Evolutionary conservation across 805 yeast genomes (phyloP), one percentile per base, ranked within the genome.

Genomic region (Kodamaea leandrae): DNA sequence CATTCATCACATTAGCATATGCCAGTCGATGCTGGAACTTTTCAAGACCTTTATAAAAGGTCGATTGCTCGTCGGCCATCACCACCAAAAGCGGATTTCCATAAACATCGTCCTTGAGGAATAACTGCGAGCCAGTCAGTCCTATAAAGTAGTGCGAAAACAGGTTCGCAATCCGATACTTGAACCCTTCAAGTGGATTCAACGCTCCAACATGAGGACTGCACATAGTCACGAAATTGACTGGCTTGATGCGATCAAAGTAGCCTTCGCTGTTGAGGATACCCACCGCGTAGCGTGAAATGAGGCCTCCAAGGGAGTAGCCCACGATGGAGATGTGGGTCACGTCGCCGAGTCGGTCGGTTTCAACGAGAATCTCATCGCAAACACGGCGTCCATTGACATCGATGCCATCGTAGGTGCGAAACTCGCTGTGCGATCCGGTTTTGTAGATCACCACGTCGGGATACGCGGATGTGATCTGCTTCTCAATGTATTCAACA

Each of bases 261-360:
- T 69, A 67, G 4, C 73, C 74, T 49, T 73, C 71, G 25, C 71
- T 70, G 48, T 78, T 67, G 48, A 80, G 66, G 34, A 83, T 70
- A 2, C 97, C 97, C 35, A 89, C 71, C 18, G 88, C 82, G 58
- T 86, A 89, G 37, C 97, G 68, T 0, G 89, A 72, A 23, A 91
- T 78, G 25, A 90, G 63, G 0, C 98, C 98, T 16, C 98, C 97
- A 44, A 91, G 65, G 0, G 96, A 86, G 59, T 90, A 91, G 0
- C 98, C 96, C 2, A 86, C 72, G 30, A 91, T 68, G 46, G 95
- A 85, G 37, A 91, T 75, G 50, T 80, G 76, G n/a, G 71, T 67
- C 8, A 87, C 86, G 12, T 45, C 50, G 3, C 26, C 37, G 15
- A 55, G 19, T 3, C 48, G 48, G 3, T 39, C 32, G 3, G 60